Percentiles rank a stretch among this genome's conserved stretches.
Evolutionary conservation across 139 green algal species (phyloP).

Genomic region (Coccomyxa sp.): DNA sequence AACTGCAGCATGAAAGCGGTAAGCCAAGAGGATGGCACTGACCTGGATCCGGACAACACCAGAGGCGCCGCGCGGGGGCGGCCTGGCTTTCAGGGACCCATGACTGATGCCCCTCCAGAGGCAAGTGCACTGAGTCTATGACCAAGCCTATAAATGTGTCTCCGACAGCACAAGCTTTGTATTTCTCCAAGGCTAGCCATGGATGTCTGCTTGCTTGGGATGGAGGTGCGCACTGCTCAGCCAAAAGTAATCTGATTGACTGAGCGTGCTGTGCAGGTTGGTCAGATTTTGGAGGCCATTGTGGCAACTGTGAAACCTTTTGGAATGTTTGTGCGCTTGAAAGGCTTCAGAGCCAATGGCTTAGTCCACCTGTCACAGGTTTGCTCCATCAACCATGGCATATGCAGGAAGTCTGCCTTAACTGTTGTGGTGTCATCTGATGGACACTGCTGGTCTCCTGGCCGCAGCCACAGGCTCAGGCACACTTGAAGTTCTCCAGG

Average conservation of each 20-base stretch:
- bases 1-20: constrained; percentile 29
- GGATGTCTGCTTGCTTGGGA: too few species aligned
- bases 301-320: constrained; percentile 49
- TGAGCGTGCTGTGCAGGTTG: constrained; percentile 10
- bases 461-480: too few species aligned
- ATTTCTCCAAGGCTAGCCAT: too few species aligned
- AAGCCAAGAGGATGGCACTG: constrained; percentile 29
- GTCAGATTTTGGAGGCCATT: constrained; percentile 39
- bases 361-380: constrained; percentile 53
- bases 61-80: neutral
- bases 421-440: too few species aligned
- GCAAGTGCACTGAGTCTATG: too few species aligned
- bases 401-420: too few species aligned
- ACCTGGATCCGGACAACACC: constrained; percentile 30
- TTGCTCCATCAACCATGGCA: too few species aligned
- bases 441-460: too few species aligned
- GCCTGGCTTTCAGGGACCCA: neutral
- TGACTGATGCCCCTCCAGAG: constrained; percentile 29
- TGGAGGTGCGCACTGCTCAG: too few species aligned
- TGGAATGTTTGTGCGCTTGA: constrained; percentile 59
- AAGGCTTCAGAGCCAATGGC: constrained; percentile 46
- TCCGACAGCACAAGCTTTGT: too few species aligned
- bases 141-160: too few species aligned
- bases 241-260: neutral
- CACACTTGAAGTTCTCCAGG: neutral